A percentile compares a stretch with the other conserved stretches of the same genome.
Conservation (phyloP, 2,329 filamentous ascomycete genomes). For the Neoascochyta sp. region DNA sequence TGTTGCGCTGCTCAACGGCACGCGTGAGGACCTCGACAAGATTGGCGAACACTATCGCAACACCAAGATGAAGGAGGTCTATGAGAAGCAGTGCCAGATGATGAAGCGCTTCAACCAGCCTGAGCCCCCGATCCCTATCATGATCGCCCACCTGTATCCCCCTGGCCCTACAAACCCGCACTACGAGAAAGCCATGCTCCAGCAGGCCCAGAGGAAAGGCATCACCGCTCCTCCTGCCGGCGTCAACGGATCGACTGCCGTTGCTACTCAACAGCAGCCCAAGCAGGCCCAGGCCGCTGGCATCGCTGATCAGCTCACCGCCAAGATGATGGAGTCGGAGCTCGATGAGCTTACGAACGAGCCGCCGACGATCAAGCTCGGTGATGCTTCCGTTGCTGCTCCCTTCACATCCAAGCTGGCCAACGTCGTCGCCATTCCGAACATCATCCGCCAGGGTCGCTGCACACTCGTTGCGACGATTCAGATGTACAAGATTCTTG, state of each 20-base stretch:
- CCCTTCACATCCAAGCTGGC: constrained; percentile 97
- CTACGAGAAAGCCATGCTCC: constrained; percentile 84
- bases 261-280: constrained; percentile 30
- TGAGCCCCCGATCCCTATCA: constrained; percentile 80
- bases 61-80: constrained; percentile 97
- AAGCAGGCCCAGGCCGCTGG: constrained; percentile 60
- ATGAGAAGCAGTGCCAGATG: constrained; percentile 88
- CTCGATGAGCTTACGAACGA: constrained; percentile 71
- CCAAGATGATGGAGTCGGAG: constrained; percentile 83
- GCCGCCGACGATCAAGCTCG: constrained; percentile 92
- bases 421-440: constrained; percentile 94
- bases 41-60: constrained; percentile 92
- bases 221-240: constrained; percentile 53
- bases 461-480: constrained; percentile 98
- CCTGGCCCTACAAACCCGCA: constrained; percentile 90
- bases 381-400: constrained; percentile 93
- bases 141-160: constrained; percentile 92
- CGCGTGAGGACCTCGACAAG: constrained; percentile 81
- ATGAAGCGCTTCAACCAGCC: constrained; percentile 97
- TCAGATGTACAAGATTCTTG: constrained; percentile 99
- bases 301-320: constrained; percentile 80
- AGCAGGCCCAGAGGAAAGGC: constrained; percentile 77
- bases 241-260: constrained; percentile 21
- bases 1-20: constrained; percentile 92
- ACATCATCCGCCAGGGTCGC: constrained; percentile 95